phyloP scores from a whole-genome alignment of 345 rosid species.

The Linum tenue region DNA sequence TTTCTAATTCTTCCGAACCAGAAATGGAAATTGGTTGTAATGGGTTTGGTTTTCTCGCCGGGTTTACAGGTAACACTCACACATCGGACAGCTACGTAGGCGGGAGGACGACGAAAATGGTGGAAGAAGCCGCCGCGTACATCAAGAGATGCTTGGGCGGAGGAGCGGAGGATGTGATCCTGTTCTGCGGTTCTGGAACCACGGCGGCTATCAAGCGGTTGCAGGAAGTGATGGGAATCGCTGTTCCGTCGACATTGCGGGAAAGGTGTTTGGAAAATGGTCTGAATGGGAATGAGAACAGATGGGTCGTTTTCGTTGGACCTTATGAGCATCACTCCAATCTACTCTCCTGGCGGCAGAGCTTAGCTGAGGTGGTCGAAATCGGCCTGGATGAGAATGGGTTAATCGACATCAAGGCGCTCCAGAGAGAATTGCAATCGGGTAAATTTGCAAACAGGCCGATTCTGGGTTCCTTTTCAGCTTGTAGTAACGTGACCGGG shows the following conservation, averaged over 20 bases:
- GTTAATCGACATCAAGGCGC: conserved; percentile 22
- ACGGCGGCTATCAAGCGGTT: conserved; percentile 49
- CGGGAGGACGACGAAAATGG: conserved; percentile 38
- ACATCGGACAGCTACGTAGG: conserved; percentile 50
- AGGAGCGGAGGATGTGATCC: conserved; percentile 29
- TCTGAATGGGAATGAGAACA: conserved; percentile 24
- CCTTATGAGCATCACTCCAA: conserved; percentile 68
- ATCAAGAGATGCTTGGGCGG: conserved; percentile 49
- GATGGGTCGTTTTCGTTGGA: conserved; percentile 55
- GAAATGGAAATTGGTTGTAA: too few species aligned
- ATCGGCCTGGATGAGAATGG: conserved; percentile 35
- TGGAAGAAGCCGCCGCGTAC: conserved; percentile 35
- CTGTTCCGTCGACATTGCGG: conserved; percentile 37
- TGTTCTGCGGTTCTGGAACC: conserved; percentile 51
- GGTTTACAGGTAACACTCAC: conserved; percentile 42
- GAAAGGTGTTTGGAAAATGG: conserved; percentile 22
- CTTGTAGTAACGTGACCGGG: conserved; percentile 57
- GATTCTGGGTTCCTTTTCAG: conserved; percentile 48
- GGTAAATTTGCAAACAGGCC: conserved; percentile 30
- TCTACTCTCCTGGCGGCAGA: conserved; percentile 55
- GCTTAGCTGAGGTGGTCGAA: conserved; percentile 50
- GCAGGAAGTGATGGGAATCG: conserved; percentile 50
- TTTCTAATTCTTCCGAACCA: too few species aligned
- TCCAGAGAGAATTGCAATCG: conserved; percentile 20
- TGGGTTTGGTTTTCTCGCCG: too few species aligned